Conservation (phyloP, 352 stramenopile species). For the Pythium aristosporum region DNA sequence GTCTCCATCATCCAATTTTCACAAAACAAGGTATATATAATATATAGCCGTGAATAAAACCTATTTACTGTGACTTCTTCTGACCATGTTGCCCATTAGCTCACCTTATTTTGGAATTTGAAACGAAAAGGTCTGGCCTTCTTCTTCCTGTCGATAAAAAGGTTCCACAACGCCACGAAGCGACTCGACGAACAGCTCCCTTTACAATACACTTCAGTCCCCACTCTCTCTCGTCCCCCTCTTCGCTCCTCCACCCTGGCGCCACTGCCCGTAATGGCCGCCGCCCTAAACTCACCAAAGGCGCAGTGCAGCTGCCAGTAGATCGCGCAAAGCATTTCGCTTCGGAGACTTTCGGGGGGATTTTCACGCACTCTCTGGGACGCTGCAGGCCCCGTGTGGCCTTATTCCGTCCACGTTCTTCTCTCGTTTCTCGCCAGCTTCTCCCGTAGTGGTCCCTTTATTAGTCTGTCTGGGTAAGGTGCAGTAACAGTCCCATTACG, state of each 20-base stretch:
- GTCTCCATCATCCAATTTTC: neutral
- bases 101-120: conserved; percentile 6
- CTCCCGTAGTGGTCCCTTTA: neutral
- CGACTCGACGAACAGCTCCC: conserved; percentile 20
- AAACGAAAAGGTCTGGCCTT: neutral
- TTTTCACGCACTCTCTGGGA: neutral
- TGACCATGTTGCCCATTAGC: neutral
- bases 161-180: conserved; percentile 10
- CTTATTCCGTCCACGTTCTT: conserved; percentile 2
- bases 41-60: neutral
- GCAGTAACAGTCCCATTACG: too few species aligned
- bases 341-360: too few species aligned
- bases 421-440: conserved; percentile 1
- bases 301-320: neutral
- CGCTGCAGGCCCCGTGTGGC: too few species aligned
- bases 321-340: neutral
- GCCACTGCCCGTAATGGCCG: neutral
- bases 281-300: conserved; percentile 1
- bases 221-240: neutral
- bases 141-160: conserved; percentile 8
- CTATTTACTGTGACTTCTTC: neutral
- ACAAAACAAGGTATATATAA: conserved; percentile 2
- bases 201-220: too few species aligned
- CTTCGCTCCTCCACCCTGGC: conserved; percentile 4
- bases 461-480: too few species aligned